Conservation (phyloP, 2,329 filamentous ascomycete species). For the Pestalotiopsis sp. region DNA sequence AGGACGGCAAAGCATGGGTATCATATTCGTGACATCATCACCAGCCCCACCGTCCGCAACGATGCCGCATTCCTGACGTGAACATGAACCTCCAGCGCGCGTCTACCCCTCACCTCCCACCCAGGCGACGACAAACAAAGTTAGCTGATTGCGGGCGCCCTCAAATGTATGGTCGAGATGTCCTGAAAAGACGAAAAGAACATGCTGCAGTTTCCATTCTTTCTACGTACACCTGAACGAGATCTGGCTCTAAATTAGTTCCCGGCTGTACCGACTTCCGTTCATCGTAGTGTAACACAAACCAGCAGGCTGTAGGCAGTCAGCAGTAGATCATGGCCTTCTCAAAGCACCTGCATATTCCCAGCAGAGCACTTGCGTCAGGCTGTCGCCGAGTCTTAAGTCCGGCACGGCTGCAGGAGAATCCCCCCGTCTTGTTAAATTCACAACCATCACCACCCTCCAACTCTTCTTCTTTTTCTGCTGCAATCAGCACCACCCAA, state of each 20-base stretch:
- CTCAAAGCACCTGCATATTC: conserved; percentile 10
- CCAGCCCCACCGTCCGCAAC: neutral
- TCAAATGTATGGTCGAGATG: neutral
- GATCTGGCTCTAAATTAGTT: neutral
- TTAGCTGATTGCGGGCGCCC: neutral
- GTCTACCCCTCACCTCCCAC: conserved; percentile 12
- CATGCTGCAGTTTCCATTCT: neutral
- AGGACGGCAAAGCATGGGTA: neutral
- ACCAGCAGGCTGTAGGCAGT: neutral
- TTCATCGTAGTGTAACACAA: neutral
- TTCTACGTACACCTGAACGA: neutral
- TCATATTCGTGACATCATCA: conserved; percentile 12
- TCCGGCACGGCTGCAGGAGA: neutral
- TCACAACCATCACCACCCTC: neutral
- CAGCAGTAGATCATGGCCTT: conserved; percentile 7
- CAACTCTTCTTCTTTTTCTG: neutral
- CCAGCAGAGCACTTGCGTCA: conserved; percentile 12
- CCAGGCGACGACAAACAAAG: neutral
- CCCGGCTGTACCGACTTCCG: neutral
- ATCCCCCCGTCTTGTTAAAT: neutral
- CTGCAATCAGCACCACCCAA: neutral
- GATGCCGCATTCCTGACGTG: conserved; percentile 10
- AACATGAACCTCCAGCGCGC: neutral
- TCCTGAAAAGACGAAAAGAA: neutral
- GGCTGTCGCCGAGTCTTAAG: conserved; percentile 7